These are phyloP conservation scores for Linum trigynum DNA, from an alignment of 345 rosid genomes.

Conservation along the genomic window DNA sequence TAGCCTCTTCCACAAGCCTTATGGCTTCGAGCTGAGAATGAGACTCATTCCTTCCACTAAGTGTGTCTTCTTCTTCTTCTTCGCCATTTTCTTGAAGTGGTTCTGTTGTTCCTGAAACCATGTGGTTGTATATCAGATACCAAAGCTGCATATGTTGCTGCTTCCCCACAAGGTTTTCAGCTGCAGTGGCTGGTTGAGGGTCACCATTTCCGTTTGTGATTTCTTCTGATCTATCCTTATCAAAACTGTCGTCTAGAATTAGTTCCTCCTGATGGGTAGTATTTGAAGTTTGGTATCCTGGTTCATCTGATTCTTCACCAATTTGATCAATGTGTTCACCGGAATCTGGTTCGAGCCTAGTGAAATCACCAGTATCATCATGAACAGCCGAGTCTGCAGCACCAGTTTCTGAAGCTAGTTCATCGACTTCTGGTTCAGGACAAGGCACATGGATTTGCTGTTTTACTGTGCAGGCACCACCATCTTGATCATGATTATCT, in stretches of 20 bases:
- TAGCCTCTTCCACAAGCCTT: slow-evolving; percentile 9
- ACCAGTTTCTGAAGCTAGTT: too few relatives aligned
- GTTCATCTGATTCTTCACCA: background rate
- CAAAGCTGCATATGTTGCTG: slow-evolving; percentile 35
- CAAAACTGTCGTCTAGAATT: background rate
- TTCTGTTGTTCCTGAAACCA: slow-evolving; percentile 14
- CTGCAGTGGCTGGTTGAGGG: slow-evolving; percentile 13
- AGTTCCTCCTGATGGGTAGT: background rate
- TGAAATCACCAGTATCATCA: slow-evolving; percentile 6
- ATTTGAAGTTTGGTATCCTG: too few relatives aligned
- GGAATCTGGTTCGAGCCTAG: background rate
- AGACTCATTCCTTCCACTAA: background rate
- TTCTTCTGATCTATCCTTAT: slow-evolving; percentile 16
- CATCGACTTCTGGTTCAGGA: too few relatives aligned
- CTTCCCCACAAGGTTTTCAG: slow-evolving; percentile 27
- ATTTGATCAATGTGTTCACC: slow-evolving; percentile 5
- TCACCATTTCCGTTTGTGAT: slow-evolving; percentile 9
- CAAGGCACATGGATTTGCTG: too few relatives aligned
- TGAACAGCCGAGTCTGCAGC: background rate
- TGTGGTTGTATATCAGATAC: slow-evolving; percentile 26
- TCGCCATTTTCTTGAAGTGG: slow-evolving; percentile 6
- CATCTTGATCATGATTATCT: slow-evolving; percentile 10
- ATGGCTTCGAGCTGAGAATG: slow-evolving; percentile 7
- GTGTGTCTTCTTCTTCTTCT: background rate
- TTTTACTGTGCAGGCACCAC: background rate